Base-by-base conservation (phyloP, 2,329 filamentous ascomycete genomes). In the Neocatenulostroma microsporum region DNA sequence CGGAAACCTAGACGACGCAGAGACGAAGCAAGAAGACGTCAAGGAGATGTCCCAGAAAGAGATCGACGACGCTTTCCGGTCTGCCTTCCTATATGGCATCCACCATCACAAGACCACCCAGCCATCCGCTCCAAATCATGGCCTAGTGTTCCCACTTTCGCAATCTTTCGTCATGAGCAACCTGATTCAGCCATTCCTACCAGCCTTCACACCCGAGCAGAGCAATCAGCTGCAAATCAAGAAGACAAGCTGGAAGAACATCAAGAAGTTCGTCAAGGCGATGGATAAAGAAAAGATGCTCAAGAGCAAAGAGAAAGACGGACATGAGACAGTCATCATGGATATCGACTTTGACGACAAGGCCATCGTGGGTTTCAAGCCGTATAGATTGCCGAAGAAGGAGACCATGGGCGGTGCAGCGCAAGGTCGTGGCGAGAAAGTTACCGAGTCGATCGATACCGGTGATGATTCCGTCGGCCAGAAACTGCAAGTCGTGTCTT, bases 161-260 rank as follows among this genome's bases (percentile, higher is more conserved):
- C 76, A 78, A 30, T 81, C 79, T 0, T 69, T 70, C 17, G 63
- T 82, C 50, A 76, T 82, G 55, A 70, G 76, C 7, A 73, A 70
- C 36, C 66, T 82, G 37, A 70, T 82, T 14, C 74, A 79, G n/a
- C 79, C 79, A 1, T 80, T 76, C 49, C 67, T 83, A 2, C 78
- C 78, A 3, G 68, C 74, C 14, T 70, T 69, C 53, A 73, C 69
- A 9, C 61, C 73, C 4, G 64, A 69, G 14, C 68, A 76, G 50
- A 65, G 67, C 2, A 70, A 70, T 38, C 74, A 67, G 41, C 70
- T 78, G 35, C 74, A 78, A 46, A 79, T 82, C 57, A 82, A 82
- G 53, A 82, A 82, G 60, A 78, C 77, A 3, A 78, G 73, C 43
- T 82, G 75, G 74, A 82, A 82, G 60, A 82, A 74, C 42, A 70